Percentiles rank a stretch among this genome's conserved stretches.
Conservation (phyloP, 192 early-diverging fungal species). For the Mortierella hygrophila region DNA sequence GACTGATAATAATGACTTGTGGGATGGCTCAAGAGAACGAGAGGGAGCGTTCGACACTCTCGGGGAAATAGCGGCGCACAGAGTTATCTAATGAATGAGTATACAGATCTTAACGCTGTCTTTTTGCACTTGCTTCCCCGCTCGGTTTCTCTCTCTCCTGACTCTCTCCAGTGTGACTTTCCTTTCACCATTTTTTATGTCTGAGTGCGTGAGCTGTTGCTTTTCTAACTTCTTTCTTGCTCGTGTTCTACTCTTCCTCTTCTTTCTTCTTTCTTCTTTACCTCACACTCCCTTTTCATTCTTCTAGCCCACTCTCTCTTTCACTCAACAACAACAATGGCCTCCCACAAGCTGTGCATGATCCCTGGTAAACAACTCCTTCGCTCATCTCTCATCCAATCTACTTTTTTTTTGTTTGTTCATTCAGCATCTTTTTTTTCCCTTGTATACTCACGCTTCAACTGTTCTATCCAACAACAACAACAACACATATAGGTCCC, state of each 20-base stretch:
- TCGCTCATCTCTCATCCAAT: background rate
- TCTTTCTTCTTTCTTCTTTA: background rate
- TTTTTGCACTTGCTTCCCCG: no score
- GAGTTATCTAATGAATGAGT: no score
- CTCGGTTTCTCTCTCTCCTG: no score
- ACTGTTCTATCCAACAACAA: background rate
- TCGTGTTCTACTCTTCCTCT: constrained; percentile 14
- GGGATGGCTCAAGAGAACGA: no score
- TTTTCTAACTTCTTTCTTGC: background rate
- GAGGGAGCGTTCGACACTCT: no score
- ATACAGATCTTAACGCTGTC: no score
- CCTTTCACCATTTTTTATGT: no score
- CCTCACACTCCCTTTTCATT: background rate
- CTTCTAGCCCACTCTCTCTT: constrained; percentile 19
- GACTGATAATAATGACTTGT: no score
- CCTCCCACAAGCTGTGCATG: constrained; percentile 88
- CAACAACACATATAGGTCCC: constrained; percentile 73
- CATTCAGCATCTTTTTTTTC: background rate
- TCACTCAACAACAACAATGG: constrained; percentile 51
- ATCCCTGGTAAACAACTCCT: constrained; percentile 79
- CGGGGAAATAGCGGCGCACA: no score
- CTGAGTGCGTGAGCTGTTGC: no score
- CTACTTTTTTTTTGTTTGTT: background rate
- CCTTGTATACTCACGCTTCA: background rate
- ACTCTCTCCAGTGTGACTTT: no score